These are phyloP conservation scores for Wilhelminamyces savonicus DNA, from an alignment of 805 yeast species.

Conservation along the genomic window DNA sequence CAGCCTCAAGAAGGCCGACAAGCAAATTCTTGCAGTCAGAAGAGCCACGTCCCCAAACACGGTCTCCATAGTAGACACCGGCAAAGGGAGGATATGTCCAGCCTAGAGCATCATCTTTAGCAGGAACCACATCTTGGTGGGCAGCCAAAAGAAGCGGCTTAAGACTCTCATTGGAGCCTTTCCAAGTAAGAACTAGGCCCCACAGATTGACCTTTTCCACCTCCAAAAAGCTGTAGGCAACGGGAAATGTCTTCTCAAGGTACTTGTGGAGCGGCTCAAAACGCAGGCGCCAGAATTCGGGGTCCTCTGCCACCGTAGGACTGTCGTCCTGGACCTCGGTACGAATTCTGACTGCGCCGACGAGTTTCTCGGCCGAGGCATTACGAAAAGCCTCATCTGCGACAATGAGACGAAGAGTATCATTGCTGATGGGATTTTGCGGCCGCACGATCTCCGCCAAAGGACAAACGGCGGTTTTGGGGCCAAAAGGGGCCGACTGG, in stretches of 20 bases:
- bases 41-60: constrained; percentile 13
- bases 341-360: constrained; percentile 9
- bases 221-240: constrained; percentile 7
- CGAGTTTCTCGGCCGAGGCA: constrained; percentile 8
- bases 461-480: too few relatives aligned
- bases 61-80: constrained; percentile 11
- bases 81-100: constrained; percentile 16
- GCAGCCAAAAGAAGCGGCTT: constrained; percentile 13
- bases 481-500: too few relatives aligned
- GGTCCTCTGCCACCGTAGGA: constrained; percentile 8
- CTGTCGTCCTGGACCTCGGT: constrained; percentile 10
- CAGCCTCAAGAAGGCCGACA: constrained; percentile 10
- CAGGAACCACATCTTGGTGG: constrained; percentile 16
- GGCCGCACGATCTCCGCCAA: too few relatives aligned
- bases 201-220: constrained; percentile 9
- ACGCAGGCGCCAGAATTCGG: constrained; percentile 10
- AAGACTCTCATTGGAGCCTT: constrained; percentile 7
- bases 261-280: constrained; percentile 11
- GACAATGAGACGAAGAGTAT: too few relatives aligned
- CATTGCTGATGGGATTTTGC: too few relatives aligned
- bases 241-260: constrained; percentile 10
- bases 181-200: constrained; percentile 12
- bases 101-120: constrained; percentile 11
- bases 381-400: constrained; percentile 15
- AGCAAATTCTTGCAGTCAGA: constrained; percentile 12